Base-by-base conservation (phyloP, 495 filamentous ascomycete species). In the Gamarada debralockiae region DNA sequence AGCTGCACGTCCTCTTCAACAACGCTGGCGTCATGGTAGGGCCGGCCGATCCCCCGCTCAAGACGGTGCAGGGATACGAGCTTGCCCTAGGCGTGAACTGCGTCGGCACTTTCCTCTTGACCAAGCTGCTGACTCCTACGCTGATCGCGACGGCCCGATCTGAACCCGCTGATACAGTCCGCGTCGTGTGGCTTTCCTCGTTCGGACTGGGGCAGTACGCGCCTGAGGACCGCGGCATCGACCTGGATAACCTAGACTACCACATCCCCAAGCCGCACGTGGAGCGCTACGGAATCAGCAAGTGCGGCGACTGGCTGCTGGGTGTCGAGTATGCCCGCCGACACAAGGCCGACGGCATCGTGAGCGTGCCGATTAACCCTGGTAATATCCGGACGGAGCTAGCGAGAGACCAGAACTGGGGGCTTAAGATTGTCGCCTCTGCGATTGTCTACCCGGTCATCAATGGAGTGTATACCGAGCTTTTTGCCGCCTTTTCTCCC, bases 11-110 rank as follows among this genome's bases (percentile, higher is more conserved):
- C 25, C 45, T 59, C 3, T 52, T 40, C 38, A 54, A 54, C 40
- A 57, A 60, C 29, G 55, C 55, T 29, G 58, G 55, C 63, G 73
- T 86, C 53, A 83, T 87, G 78, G 79, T n/a, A n/a, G n/a, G n/a
- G n/a, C n/a, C n/a, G n/a, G n/a, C n/a, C n/a, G n/a, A 69, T 0
- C 53, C 72, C 13, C 70, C 76, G 41, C 47, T 8, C 33, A 63
- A 59, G 48, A 62, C 64, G 2, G 50, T 39, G 2, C 70, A 76
- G 48, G 73, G 69, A 44, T 61, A 68, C 49, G 70, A 75, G 23
- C 33, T 67, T 7, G 56, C 66, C 10, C 46, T 76, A 3, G 70
- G 68, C 20, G 58, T 61, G 1, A 78, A 77, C 64, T 58, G 58
- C 22, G 25, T 77, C 15, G 70, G 60, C 2, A 61, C 70, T 4